phyloP scores from a whole-genome alignment of 108 stramenopile species.

The Pseudonitzschia pungens region DNA sequence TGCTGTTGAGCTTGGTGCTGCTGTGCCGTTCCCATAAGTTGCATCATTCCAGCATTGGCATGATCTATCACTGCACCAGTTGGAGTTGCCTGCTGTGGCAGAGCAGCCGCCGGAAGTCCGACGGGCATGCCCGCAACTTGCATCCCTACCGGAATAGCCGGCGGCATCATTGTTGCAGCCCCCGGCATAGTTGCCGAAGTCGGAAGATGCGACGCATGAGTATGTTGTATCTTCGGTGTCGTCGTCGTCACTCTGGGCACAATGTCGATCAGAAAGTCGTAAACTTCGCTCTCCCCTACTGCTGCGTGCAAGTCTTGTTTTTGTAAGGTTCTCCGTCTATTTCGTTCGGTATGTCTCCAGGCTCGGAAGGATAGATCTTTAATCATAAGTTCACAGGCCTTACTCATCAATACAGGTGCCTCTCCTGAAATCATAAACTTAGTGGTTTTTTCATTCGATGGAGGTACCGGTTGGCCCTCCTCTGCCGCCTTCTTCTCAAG shows the following conservation, averaged over 20 bases:
- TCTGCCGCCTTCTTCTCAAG: slow-evolving; percentile 24
- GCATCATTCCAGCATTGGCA: slow-evolving; percentile 14
- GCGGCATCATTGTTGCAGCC: slow-evolving; percentile 21
- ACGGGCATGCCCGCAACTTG: slow-evolving; percentile 9
- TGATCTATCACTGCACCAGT: background rate
- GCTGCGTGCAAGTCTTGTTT: slow-evolving; percentile 65
- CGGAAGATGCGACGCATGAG: slow-evolving; percentile 3
- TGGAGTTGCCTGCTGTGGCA: background rate
- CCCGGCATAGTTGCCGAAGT: slow-evolving; percentile 9
- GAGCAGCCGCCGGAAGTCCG: background rate
- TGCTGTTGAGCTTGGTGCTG: background rate
- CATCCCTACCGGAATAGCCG: slow-evolving; percentile 24
- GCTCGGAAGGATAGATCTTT: slow-evolving; percentile 63
- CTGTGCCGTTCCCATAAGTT: slow-evolving; percentile 8
- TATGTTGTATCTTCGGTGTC: slow-evolving; percentile 13
- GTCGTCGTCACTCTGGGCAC: slow-evolving; percentile 54
- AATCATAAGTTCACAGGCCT: slow-evolving; percentile 70
- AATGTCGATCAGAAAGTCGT: slow-evolving; percentile 79
- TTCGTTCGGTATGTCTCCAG: slow-evolving; percentile 61
- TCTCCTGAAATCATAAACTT: slow-evolving; percentile 74
- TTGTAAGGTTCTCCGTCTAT: slow-evolving; percentile 56
- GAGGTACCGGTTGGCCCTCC: slow-evolving; percentile 17
- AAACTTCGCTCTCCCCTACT: slow-evolving; percentile 65
- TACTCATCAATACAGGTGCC: slow-evolving; percentile 64
- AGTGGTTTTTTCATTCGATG: slow-evolving; percentile 17